A percentile compares a stretch with the other conserved stretches of the same genome.
These are phyloP conservation scores for Cyberlindnera amylophila DNA, from an alignment of 805 yeast species.

Conservation along the genomic window DNA sequence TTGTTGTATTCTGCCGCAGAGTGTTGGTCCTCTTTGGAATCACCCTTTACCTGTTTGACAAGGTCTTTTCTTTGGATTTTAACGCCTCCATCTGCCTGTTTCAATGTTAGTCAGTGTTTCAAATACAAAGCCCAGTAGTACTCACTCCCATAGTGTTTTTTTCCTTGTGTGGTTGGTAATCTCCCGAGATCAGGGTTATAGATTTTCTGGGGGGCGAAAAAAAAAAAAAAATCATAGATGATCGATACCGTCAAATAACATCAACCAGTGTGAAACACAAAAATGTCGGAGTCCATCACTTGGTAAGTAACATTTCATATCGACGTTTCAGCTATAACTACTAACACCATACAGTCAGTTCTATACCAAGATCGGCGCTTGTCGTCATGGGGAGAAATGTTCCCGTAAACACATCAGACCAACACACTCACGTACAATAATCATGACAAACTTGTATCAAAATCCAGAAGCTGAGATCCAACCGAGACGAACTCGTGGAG, in stretches of 20 bases:
- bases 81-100: constrained; percentile 68
- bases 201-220: neutral
- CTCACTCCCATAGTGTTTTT: constrained; percentile 14
- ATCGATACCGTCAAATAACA: neutral
- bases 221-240: neutral
- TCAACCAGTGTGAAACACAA: neutral
- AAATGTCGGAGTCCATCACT: constrained; percentile 20
- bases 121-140: too few species aligned
- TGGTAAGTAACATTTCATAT: too few species aligned
- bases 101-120: constrained; percentile 1
- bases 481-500: constrained; percentile 3
- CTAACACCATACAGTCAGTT: constrained; percentile 44
- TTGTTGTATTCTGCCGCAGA: constrained; percentile 25
- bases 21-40: constrained; percentile 14
- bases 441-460: constrained; percentile 61
- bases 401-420: constrained; percentile 72
- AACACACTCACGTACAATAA: constrained; percentile 55
- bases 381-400: constrained; percentile 89
- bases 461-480: constrained; percentile 45
- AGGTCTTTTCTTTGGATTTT: constrained; percentile 57
- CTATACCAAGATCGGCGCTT: constrained; percentile 82
- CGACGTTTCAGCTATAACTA: too few species aligned
- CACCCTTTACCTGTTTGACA: constrained; percentile 19
- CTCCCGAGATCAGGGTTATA: too few species aligned
- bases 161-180: neutral